Evolutionary conservation across 2,329 filamentous ascomycete species (phyloP), one percentile per base, ranked within the genome.

Genomic region (Chaetomium globosum): DNA sequence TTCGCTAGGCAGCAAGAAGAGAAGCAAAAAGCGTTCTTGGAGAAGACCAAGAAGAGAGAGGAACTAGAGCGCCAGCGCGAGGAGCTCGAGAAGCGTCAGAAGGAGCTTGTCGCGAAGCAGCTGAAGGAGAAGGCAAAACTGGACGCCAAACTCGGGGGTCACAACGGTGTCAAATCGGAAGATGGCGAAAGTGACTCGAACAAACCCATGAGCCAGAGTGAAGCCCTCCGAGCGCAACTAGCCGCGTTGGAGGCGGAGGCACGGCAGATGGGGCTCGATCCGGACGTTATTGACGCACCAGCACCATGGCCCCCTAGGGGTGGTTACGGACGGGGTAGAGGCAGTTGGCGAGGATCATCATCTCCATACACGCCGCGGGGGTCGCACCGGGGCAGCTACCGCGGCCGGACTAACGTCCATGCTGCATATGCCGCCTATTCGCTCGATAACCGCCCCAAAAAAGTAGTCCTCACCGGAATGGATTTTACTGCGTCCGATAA

Each of bases 171-270:
- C 43, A 63, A 53, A 26, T 52, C 61, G 26, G 36, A 73, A 69
- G 36, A 43, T 10, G 67, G 72, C 21, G 70, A 69, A 3, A 72
- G 71, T 30, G 64, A 31, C 6, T 71, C 69, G 10, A 70, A 73
- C 54, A 80, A 74, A 70, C 73, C 71, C 10, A 68, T 71, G 58
- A 78, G 81, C 4, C 81, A 87, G 70, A 89, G 89, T 1, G 86
- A 88, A 58, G 82, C 83, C 52, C 80, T 94, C n/a, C 86, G 87
- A 53, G 88, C 88, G 2, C 88, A 91, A 73, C 80, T 93, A 16
- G 89, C 89, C 1, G 86, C 84, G n/a, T 79, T 93, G 7, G 87
- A 93, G 73, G 87, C 86, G 26, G 90, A 93, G 76, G 90, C 90
- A 16, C 84, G 84, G 71, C 83, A 84, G 9, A 80, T 93, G 39